Base-by-base conservation (phyloP, 2,329 filamentous ascomycete species). In the Alternaria triticimaculans region DNA sequence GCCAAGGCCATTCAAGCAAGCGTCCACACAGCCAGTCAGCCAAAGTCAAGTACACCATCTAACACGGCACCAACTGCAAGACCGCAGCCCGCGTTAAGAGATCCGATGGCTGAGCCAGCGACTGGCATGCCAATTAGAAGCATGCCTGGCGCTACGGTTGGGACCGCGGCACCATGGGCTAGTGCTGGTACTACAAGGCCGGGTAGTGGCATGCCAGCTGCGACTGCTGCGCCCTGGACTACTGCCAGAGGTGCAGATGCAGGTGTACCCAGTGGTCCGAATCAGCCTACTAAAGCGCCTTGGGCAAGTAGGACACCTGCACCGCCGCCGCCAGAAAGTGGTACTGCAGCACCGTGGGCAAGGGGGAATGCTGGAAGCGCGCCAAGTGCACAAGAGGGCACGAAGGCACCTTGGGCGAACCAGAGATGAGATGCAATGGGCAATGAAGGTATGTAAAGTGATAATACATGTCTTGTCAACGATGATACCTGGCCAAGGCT, bases 21-120 rank as follows among this genome's bases (percentile, higher is more conserved):
- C 12, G 70, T 79, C 1, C 80, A 81, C 60, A 80, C 77, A 5
- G 64, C 74, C 1, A 78, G 69, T 33, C 80, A 82, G 57, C 80
- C 80, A 3, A 72, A 73, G 18, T 26, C 46, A 3, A 26, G 30
- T 14, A 68, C 66, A 2, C 60, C 68, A 4, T 72, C 69, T 10
- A 59, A 56, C 14, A 68, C 66, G 6, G 58, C 71, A 12, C 63
- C 74, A 0, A 70, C 73, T 28, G 63, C 70, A 18, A 63, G 74
- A 26, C 68, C 70, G 1, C 73, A 75, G 44, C 63, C 68, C 3
- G 48, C 68, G 5, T 56, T 78, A 15, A 68, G 76, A 4, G 71
- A 78, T 45, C 70, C 75, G 3, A 49, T 74, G 60, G 72, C 71
- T 15, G 74, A 75, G 12, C 10, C 62, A 1, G n/a, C 58, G 15